phyloP scores from a whole-genome alignment of 2,329 filamentous ascomycete genomes.

The Claviceps lovelessii region DNA sequence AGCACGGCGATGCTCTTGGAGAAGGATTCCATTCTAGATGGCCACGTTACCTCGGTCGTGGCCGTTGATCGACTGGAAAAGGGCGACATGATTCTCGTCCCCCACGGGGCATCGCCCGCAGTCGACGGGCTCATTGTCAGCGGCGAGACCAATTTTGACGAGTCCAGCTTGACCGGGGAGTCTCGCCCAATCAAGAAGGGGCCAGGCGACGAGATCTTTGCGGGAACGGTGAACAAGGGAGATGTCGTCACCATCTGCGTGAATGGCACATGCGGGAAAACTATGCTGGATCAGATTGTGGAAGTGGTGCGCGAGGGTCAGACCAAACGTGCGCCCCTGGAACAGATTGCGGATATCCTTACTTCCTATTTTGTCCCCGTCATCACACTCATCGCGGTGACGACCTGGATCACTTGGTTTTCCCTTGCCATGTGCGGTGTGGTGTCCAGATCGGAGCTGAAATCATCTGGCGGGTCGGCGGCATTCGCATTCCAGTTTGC shows the following conservation, averaged over 20 bases:
- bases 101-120: slow-evolving; percentile 69
- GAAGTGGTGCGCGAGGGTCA: slow-evolving; percentile 65
- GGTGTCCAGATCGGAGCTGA: slow-evolving; percentile 43
- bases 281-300: slow-evolving; percentile 71
- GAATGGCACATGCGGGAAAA: slow-evolving; percentile 50
- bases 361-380: slow-evolving; percentile 67
- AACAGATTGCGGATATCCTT: slow-evolving; percentile 57
- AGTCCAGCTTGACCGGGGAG: slow-evolving; percentile 78
- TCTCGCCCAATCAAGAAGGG: slow-evolving; percentile 51
- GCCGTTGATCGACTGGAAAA: slow-evolving; percentile 59
- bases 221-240: slow-evolving; percentile 62
- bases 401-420: slow-evolving; percentile 62
- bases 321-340: slow-evolving; percentile 59
- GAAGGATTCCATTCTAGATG: slow-evolving; percentile 17
- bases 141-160: slow-evolving; percentile 61
- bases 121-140: slow-evolving; percentile 59
- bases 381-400: slow-evolving; percentile 52
- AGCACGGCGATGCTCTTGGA: slow-evolving; percentile 59
- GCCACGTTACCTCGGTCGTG: slow-evolving; percentile 26
- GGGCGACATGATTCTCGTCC: slow-evolving; percentile 60
- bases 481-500: slow-evolving; percentile 69
- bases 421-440: slow-evolving; percentile 42
- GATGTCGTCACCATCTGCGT: slow-evolving; percentile 47
- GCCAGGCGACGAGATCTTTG: slow-evolving; percentile 49
- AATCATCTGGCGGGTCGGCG: slow-evolving; percentile 48